A percentile compares a stretch with the other conserved stretches of the same genome.
phyloP scores from a whole-genome alignment of 345 rosid species.

The Linum tenue region DNA sequence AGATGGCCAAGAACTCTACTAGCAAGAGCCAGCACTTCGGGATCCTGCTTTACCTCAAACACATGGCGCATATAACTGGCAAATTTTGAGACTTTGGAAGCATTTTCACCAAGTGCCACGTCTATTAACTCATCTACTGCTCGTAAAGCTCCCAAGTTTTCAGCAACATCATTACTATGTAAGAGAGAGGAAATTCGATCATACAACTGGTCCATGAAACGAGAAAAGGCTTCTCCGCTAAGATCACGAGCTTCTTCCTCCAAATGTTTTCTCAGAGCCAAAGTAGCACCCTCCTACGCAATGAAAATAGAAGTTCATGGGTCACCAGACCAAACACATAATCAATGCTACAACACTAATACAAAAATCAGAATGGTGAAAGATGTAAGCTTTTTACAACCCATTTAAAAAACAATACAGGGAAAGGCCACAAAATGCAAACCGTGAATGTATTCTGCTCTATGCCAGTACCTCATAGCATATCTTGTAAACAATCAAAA shows the following conservation, averaged over 20 bases:
- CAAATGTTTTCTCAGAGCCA: constrained; percentile 73
- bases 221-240: constrained; percentile 74
- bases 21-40: constrained; percentile 74
- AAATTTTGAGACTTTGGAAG: constrained; percentile 87
- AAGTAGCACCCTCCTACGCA: constrained; percentile 68
- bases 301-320: constrained; percentile 7
- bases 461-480: too few relatives aligned
- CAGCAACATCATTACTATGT: constrained; percentile 68
- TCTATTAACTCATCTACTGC: constrained; percentile 90
- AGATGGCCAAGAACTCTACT: constrained; percentile 95
- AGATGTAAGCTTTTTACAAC: background rate
- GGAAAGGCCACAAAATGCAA: background rate
- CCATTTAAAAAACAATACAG: background rate
- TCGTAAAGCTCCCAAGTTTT: constrained; percentile 86
- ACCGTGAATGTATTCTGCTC: too few relatives aligned
- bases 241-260: constrained; percentile 89
- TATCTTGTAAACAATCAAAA: constrained; percentile 9
- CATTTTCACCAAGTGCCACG: constrained; percentile 88
- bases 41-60: constrained; percentile 80
- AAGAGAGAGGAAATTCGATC: constrained; percentile 59
- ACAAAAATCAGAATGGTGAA: background rate
- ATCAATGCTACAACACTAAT: background rate
- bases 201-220: constrained; percentile 81
- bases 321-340: constrained; percentile 8
- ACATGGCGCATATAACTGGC: constrained; percentile 62